These are phyloP conservation scores for Penicillium lagena DNA, from an alignment of 495 filamentous ascomycete genomes.

Conservation along the genomic window DNA sequence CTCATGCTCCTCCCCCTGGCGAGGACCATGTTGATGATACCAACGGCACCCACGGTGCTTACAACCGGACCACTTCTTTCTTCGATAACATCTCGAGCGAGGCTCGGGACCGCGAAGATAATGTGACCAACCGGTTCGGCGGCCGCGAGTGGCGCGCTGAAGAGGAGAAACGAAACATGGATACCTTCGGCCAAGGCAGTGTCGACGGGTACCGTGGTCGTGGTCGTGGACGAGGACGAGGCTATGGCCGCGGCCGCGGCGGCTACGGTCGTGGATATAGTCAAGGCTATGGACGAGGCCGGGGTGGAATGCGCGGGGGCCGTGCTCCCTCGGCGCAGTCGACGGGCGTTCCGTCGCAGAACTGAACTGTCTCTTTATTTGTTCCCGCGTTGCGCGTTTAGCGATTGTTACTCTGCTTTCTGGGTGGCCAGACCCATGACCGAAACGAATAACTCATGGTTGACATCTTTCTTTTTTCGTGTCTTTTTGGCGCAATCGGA, in stretches of 20 bases:
- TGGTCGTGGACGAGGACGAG: constrained; percentile 63
- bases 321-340: constrained; percentile 29
- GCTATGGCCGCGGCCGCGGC: constrained; percentile 46
- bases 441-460: constrained; percentile 19
- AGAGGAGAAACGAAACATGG: constrained; percentile 91
- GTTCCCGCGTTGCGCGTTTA: constrained; percentile 3
- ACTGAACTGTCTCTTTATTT: constrained; percentile 12
- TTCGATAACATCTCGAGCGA: constrained; percentile 98
- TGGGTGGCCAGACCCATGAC: constrained; percentile 15
- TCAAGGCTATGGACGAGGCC: constrained; percentile 22
- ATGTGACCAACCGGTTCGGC: constrained; percentile 54
- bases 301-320: constrained; percentile 31
- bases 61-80: constrained; percentile 82
- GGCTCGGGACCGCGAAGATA: constrained; percentile 80
- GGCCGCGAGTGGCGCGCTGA: constrained; percentile 91
- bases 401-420: constrained; percentile 12
- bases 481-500: constrained; percentile 26
- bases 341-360: constrained; percentile 36
- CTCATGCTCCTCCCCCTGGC: constrained; percentile 18
- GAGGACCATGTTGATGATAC: constrained; percentile 17
- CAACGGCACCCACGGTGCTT: constrained; percentile 30
- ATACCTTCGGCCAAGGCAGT: constrained; percentile 97
- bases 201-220: constrained; percentile 80
- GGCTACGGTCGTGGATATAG: constrained; percentile 48
- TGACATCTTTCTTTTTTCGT: constrained; percentile 15